Evolutionary conservation across 2,329 filamentous ascomycete species (phyloP).

Genomic region (Drechslera avenae): DNA sequence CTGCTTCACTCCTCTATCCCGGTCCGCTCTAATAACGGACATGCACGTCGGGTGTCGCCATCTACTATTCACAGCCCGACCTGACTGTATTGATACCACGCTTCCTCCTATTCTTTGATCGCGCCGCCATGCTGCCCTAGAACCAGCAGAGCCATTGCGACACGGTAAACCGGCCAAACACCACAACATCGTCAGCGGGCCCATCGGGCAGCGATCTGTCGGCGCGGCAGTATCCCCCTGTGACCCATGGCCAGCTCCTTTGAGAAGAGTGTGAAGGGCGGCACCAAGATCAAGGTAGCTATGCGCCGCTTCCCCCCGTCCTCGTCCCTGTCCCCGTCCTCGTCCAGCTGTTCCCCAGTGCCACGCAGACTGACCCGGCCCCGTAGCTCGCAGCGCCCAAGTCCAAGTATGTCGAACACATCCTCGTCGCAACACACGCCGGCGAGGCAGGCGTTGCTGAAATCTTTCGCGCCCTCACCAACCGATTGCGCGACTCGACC

Average conservation of each 20-base stretch:
- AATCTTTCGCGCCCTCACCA: constrained; percentile 89
- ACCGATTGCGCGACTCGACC: constrained; percentile 89
- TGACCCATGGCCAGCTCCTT: constrained; percentile 79
- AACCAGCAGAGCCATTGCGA: constrained; percentile 18
- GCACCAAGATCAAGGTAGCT: constrained; percentile 90
- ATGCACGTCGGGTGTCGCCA: constrained; percentile 18
- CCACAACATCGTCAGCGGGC: constrained; percentile 19
- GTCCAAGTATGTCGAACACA: constrained; percentile 99
- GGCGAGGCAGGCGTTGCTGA: constrained; percentile 94
- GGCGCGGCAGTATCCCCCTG: constrained; percentile 18
- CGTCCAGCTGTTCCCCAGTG: constrained; percentile 1
- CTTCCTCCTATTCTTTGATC: constrained; percentile 22
- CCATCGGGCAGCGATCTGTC: constrained; percentile 20
- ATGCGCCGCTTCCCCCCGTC: constrained; percentile 6
- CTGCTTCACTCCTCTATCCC: constrained; percentile 22
- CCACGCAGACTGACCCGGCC: constrained; percentile 26
- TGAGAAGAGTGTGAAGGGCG: constrained; percentile 99
- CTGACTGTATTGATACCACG: constrained; percentile 23
- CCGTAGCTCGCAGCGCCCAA: constrained; percentile 88
- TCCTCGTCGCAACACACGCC: constrained; percentile 90
- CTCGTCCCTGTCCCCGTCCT: not conserved
- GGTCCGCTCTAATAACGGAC: constrained; percentile 21
- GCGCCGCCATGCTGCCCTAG: constrained; percentile 40
- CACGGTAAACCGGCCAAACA: constrained; percentile 12
- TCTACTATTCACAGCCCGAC: constrained; percentile 14